Evolutionary conservation across 2,329 filamentous ascomycete species (phyloP).

Genomic region (Fusarium ambrosium): DNA sequence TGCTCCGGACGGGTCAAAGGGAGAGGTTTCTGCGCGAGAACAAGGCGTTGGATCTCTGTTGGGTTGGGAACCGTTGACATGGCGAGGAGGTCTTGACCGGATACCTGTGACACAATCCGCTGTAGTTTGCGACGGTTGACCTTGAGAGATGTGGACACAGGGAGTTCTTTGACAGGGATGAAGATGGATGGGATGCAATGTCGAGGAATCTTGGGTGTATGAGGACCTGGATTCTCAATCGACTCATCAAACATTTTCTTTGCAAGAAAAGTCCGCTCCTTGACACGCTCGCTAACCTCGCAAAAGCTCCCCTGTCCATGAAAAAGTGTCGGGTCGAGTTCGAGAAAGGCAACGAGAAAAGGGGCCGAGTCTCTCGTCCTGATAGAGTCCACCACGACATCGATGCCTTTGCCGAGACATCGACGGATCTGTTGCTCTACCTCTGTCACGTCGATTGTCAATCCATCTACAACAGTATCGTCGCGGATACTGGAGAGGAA

Average conservation of each 20-base stretch:
- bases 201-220: slow-evolving; percentile 48
- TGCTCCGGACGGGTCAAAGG: slow-evolving; percentile 63
- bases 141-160: slow-evolving; percentile 64
- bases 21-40: slow-evolving; percentile 56
- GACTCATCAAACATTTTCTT: slow-evolving; percentile 60
- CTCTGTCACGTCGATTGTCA: slow-evolving; percentile 56
- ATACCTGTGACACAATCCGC: slow-evolving; percentile 58
- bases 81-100: slow-evolving; percentile 58
- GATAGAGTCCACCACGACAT: slow-evolving; percentile 64
- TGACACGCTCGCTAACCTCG: slow-evolving; percentile 55
- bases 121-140: slow-evolving; percentile 64
- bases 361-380: slow-evolving; percentile 59
- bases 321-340: slow-evolving; percentile 58
- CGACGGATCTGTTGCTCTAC: slow-evolving; percentile 63
- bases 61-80: slow-evolving; percentile 57
- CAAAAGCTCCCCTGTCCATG: slow-evolving; percentile 55
- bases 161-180: slow-evolving; percentile 63
- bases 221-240: slow-evolving; percentile 50
- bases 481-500: slow-evolving; percentile 61
- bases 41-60: slow-evolving; percentile 52
- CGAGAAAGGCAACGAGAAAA: slow-evolving; percentile 63
- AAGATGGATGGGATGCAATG: slow-evolving; percentile 63
- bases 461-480: slow-evolving; percentile 56
- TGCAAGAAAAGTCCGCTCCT: slow-evolving; percentile 59
- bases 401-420: slow-evolving; percentile 61